Base-by-base conservation (phyloP, 345 rosid genomes). In the Aquilaria yunnanensis region DNA sequence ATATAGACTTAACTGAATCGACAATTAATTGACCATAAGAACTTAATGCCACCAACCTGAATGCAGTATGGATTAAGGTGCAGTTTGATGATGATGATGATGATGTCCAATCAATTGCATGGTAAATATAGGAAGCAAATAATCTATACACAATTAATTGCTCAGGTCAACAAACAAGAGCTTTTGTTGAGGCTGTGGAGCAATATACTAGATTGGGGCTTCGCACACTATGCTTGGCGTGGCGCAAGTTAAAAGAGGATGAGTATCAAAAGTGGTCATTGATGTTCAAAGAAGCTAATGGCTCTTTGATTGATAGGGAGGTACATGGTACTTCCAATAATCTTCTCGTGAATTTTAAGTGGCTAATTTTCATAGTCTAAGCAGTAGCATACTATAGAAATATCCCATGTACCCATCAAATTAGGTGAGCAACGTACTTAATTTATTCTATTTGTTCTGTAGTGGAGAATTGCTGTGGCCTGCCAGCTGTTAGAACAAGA, bases 391-490 rank as follows among this genome's bases (percentile, higher is more conserved):
- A 23, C 23, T 23, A 23, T 23, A 23, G 23, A 23, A 23, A 23
- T 23, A 23, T 23, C 23, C 23, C 23, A 23, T 23, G 23, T 23
- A 23, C 23, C 23, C 23, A 23, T 23, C 23, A 23, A 23, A 23
- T 23, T 23, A 23, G 23, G 23, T 23, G 23, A 23, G 23, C 23
- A 23, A 23, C 23, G 23, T 23, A 23, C 23, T 23, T 23, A 23
- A 23, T 23, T 23, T 23, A 23, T 23, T 23, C 23, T 23, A 23
- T 23, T 23, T 23, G 23, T 63, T 69, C 67, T 81, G 71, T 83
- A 94, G 99, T 90, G 99, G 99, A 94, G 84, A 80, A 75, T 94
- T 52, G 99, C 96, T 52, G 99, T 90, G 88, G 91, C 80, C 57
- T 94, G 96, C 76, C 96, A 91, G 72, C 79, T 72, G 72, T 70